Percentiles rank a stretch among this genome's conserved stretches.
These are phyloP conservation scores for Sclerotinia nivalis DNA, from an alignment of 2,329 filamentous ascomycete species.

Conservation along the genomic window DNA sequence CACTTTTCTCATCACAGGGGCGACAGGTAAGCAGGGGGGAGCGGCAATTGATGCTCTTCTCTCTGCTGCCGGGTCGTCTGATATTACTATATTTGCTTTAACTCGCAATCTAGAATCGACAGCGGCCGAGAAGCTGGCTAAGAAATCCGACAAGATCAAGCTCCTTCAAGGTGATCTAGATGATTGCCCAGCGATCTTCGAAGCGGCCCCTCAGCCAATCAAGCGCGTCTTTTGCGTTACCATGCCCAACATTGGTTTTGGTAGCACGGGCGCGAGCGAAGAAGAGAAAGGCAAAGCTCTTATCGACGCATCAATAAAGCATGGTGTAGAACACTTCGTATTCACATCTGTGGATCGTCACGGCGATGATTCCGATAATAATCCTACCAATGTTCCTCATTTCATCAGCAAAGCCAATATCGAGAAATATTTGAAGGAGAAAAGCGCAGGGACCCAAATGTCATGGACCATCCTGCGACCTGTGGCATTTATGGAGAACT, in stretches of 20 bases:
- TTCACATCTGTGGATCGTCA: conserved; percentile 60
- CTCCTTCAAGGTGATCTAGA: conserved; percentile 59
- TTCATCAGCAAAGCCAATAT: conserved; percentile 58
- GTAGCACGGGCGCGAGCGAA: conserved; percentile 38
- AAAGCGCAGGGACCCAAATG: conserved; percentile 47
- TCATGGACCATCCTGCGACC: conserved; percentile 58
- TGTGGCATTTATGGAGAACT: conserved; percentile 56
- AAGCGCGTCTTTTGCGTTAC: conserved; percentile 64
- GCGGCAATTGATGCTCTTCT: conserved; percentile 48
- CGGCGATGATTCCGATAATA: conserved; percentile 47
- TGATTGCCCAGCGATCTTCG: conserved; percentile 52
- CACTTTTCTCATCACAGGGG: conserved; percentile 47
- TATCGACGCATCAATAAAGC: conserved; percentile 51
- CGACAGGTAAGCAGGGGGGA: conserved; percentile 52
- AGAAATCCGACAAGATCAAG: conserved; percentile 49
- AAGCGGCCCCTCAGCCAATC: conserved; percentile 43
- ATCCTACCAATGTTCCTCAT: conserved; percentile 53
- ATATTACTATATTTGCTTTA: conserved; percentile 56
- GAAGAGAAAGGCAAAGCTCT: conserved; percentile 53
- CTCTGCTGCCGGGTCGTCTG: conserved; percentile 27
- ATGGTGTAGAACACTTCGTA: conserved; percentile 55
- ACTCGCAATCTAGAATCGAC: conserved; percentile 54
- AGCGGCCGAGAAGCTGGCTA: conserved; percentile 50
- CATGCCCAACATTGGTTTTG: conserved; percentile 28
- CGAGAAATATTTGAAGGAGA: conserved; percentile 54